Percentiles rank a stretch among this genome's conserved stretches.
Evolutionary conservation across 2,329 filamentous ascomycete genomes (phyloP).

Genomic region (Xylariales sp.): DNA sequence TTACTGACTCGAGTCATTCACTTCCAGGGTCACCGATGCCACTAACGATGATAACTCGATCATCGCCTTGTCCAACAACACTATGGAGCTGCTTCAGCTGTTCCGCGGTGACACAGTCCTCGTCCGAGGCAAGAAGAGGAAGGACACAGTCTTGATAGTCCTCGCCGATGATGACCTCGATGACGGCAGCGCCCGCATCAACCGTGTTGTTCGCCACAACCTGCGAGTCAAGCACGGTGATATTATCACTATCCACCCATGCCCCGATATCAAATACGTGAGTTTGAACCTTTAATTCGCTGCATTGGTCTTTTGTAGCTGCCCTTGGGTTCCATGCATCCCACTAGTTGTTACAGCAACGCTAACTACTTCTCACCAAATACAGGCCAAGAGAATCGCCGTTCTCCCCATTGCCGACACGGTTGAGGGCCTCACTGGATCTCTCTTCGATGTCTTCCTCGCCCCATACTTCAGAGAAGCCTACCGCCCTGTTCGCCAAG

Average conservation of each 20-base stretch:
- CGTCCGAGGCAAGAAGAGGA: conserved; percentile 99
- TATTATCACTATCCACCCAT: conserved; percentile 94
- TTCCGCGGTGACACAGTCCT: conserved; percentile 98
- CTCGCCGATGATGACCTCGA: conserved; percentile 96
- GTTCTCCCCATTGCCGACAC: conserved; percentile 98
- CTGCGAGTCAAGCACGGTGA: conserved; percentile 97
- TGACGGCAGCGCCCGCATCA: conserved; percentile 94
- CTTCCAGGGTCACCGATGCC: conserved; percentile 86
- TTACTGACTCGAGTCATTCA: conserved; percentile 4
- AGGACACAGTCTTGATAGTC: conserved; percentile 97
- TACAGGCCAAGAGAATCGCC: conserved; percentile 93
- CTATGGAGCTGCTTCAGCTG: conserved; percentile 96
- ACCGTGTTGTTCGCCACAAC: conserved; percentile 98
- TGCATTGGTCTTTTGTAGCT: no score
- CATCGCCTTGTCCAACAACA: conserved; percentile 96
- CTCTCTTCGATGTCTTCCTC: conserved; percentile 97
- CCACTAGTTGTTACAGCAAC: conserved; percentile 1
- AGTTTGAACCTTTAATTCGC: no score
- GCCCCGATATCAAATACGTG: conserved; percentile 99
- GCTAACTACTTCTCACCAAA: conserved; percentile 7
- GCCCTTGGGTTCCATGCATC: no score
- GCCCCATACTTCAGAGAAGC: conserved; percentile 99
- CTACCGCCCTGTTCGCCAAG: conserved; percentile 94
- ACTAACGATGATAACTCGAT: conserved; percentile 99
- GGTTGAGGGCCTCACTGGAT: conserved; percentile 94